A percentile compares a stretch with the other conserved stretches of the same genome.
phyloP scores from a whole-genome alignment of 352 stramenopile genomes.

The Globisporangium heterothallicum region DNA sequence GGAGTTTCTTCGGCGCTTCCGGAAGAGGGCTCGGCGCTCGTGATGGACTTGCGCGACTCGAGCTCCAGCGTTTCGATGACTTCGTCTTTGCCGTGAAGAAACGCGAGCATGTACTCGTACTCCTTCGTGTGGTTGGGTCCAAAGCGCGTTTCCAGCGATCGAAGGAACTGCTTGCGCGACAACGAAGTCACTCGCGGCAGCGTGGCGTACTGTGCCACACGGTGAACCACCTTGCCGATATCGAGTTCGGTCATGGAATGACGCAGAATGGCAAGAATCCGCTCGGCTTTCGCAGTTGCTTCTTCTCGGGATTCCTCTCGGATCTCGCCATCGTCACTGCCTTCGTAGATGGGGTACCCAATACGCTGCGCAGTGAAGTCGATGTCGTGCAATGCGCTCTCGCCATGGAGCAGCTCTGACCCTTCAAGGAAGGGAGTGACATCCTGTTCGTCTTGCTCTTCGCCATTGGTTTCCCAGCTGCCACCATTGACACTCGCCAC shows the following conservation, averaged over 20 bases:
- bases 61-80: constrained; percentile 62
- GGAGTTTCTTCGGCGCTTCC: not conserved
- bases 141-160: constrained; percentile 67
- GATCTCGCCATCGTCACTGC: constrained; percentile 31
- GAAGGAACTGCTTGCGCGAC: constrained; percentile 74
- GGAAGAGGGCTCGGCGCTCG: constrained; percentile 2
- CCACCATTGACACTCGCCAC: constrained; percentile 4
- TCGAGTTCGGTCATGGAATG: constrained; percentile 83
- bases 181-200: constrained; percentile 65
- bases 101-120: constrained; percentile 66
- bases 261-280: constrained; percentile 68
- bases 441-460: constrained; percentile 11
- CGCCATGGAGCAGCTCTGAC: constrained; percentile 25
- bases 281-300: constrained; percentile 67
- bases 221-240: constrained; percentile 77
- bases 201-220: constrained; percentile 74
- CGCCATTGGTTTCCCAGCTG: constrained; percentile 4
- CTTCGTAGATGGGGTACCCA: constrained; percentile 59
- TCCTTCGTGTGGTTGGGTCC: constrained; percentile 49
- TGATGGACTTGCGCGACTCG: constrained; percentile 29
- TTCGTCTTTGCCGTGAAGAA: constrained; percentile 65
- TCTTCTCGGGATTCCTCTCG: constrained; percentile 66
- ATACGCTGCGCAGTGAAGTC: constrained; percentile 72
- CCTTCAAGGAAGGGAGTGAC: constrained; percentile 21
- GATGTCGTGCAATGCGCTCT: constrained; percentile 36